A percentile compares a stretch with the other conserved stretches of the same genome.
Conservation (phyloP, 208 protist species). For the Lotmaria passim region DNA sequence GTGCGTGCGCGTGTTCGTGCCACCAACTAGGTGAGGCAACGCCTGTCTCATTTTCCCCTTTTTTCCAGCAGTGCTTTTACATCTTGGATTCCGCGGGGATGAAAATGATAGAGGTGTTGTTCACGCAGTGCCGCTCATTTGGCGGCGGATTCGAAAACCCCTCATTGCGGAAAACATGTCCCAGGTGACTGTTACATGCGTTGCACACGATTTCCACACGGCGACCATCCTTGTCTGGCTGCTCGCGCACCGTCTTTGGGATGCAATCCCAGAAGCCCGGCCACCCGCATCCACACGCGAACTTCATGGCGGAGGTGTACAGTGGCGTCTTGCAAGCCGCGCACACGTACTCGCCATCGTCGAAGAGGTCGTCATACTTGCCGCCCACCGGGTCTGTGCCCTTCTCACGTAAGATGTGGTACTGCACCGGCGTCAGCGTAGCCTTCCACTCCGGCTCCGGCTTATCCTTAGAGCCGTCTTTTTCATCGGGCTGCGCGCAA, state of each 20-base stretch:
- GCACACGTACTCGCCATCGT: constrained; percentile 75
- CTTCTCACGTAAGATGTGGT: constrained; percentile 77
- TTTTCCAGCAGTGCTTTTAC: not conserved
- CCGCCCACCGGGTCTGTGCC: constrained; percentile 77
- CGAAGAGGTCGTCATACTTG: constrained; percentile 68
- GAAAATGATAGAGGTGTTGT: constrained; percentile 76
- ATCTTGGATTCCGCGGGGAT: constrained; percentile 30
- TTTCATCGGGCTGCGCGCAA: constrained; percentile 52
- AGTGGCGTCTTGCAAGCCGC: constrained; percentile 81
- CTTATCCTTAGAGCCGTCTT: constrained; percentile 75
- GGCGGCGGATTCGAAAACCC: constrained; percentile 84
- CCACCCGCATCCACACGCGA: constrained; percentile 89
- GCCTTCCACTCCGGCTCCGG: constrained; percentile 66
- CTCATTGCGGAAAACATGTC: constrained; percentile 93
- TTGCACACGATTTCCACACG: constrained; percentile 93
- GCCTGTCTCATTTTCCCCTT: not conserved
- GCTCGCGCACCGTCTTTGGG: constrained; percentile 71
- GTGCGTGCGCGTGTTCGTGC: too few relatives aligned
- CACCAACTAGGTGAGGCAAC: too few relatives aligned
- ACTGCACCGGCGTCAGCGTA: constrained; percentile 57
- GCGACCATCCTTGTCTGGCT: constrained; percentile 73
- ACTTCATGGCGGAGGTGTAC: constrained; percentile 89
- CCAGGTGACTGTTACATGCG: constrained; percentile 92
- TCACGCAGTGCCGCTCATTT: constrained; percentile 94
- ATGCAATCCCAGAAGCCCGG: constrained; percentile 89